Conservation (phyloP, 2,329 filamentous ascomycete genomes). For the Penicillium sp. region DNA sequence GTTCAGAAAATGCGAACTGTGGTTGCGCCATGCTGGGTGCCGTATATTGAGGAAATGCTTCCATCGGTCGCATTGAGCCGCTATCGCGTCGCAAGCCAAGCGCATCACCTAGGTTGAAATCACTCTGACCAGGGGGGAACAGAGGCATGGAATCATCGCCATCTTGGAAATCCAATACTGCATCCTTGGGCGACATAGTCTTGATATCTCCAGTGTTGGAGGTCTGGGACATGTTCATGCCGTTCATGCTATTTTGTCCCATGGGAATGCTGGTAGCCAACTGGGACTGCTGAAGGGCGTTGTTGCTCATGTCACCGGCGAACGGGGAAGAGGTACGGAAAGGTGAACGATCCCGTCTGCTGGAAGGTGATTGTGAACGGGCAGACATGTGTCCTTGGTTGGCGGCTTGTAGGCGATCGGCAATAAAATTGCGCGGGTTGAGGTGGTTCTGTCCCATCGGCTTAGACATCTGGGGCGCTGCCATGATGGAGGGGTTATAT, state of each 20-base stretch:
- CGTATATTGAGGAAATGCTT: conserved; percentile 44
- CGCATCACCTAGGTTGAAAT: conserved; percentile 49
- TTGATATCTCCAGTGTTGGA: conserved; percentile 53
- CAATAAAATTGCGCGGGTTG: conserved; percentile 63
- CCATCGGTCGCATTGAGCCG: conserved; percentile 41
- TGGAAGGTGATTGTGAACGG: conserved; percentile 56
- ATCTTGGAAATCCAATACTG: conserved; percentile 80
- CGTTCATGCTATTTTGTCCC: conserved; percentile 23
- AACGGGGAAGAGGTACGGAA: conserved; percentile 71
- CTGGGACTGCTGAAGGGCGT: conserved; percentile 37
- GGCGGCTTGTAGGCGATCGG: conserved; percentile 73
- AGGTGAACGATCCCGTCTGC: conserved; percentile 70
- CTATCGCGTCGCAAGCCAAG: conserved; percentile 39
- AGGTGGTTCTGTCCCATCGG: conserved; percentile 35
- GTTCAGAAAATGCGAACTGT: conserved; percentile 48
- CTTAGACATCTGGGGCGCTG: conserved; percentile 38
- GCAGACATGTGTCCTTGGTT: conserved; percentile 70
- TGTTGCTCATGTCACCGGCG: conserved; percentile 48
- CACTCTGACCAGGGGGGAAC: conserved; percentile 63
- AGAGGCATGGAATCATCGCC: conserved; percentile 66
- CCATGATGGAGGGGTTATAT: conserved; percentile 58
- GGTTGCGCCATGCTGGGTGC: conserved; percentile 46
- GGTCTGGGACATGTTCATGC: conserved; percentile 29
- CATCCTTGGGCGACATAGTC: conserved; percentile 94
- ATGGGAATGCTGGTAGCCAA: conserved; percentile 41